Percentiles rank a stretch among this genome's conserved stretches.
Conservation (phyloP, 352 stramenopile genomes). For the Phytophthora hybrid region DNA sequence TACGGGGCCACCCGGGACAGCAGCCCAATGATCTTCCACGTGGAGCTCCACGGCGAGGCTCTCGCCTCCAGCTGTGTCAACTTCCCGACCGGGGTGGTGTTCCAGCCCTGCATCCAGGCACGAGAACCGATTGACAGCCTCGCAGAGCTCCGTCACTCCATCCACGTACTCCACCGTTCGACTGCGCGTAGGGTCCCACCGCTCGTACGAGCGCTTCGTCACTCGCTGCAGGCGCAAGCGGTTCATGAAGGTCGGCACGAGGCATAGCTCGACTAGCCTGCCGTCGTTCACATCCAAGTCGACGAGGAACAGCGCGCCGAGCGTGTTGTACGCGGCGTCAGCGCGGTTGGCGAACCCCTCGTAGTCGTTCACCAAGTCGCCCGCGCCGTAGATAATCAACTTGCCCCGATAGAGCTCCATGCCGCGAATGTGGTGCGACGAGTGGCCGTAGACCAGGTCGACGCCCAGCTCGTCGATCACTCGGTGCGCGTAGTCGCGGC, state of each 20-base stretch:
- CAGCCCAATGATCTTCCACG: constrained; percentile 26
- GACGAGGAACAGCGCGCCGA: constrained; percentile 48
- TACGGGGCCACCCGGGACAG: constrained; percentile 29
- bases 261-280: constrained; percentile 28
- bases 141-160: constrained; percentile 22
- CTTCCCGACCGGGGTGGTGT: constrained; percentile 2
- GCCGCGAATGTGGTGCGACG: constrained; percentile 54
- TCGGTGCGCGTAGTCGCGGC: constrained; percentile 41
- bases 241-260: constrained; percentile 53
- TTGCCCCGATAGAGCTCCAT: constrained; percentile 55
- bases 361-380: constrained; percentile 62
- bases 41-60: constrained; percentile 19
- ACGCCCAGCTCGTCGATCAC: constrained; percentile 48
- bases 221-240: constrained; percentile 42
- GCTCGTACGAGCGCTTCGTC: constrained; percentile 9
- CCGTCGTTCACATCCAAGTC: constrained; percentile 34
- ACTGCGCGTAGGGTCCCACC: constrained; percentile 22
- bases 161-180: constrained; percentile 9
- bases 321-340: constrained; percentile 46
- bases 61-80: constrained; percentile 18
- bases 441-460: constrained; percentile 59
- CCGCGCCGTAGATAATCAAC: constrained; percentile 56
- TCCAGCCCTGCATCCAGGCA: constrained; percentile 10
- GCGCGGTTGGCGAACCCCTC: constrained; percentile 40
- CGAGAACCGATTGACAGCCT: constrained; percentile 14